Percentiles rank a stretch among this genome's conserved stretches.
These are phyloP conservation scores for Dothideomycetes sp. DNA, from an alignment of 2,329 filamentous ascomycete species.

Conservation along the genomic window DNA sequence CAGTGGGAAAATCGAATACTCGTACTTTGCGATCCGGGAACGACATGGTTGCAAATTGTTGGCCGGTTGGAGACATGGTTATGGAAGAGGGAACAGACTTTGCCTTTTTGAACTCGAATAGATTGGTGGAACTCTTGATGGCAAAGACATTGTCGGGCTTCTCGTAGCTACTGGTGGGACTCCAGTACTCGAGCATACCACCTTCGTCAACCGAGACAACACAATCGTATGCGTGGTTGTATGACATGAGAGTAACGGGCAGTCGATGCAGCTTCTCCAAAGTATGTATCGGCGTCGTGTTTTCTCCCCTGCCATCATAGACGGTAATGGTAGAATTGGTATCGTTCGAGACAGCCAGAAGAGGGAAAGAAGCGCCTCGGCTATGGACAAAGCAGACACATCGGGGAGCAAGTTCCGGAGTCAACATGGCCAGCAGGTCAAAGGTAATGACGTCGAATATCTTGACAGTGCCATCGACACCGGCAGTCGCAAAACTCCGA, in stretches of 20 bases:
- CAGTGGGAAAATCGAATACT: slow-evolving; percentile 84
- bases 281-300: slow-evolving; percentile 63
- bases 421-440: slow-evolving; percentile 74
- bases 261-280: slow-evolving; percentile 72
- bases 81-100: slow-evolving; percentile 77
- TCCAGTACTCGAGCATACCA: slow-evolving; percentile 97
- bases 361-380: slow-evolving; percentile 75
- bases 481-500: slow-evolving; percentile 84
- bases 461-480: slow-evolving; percentile 68
- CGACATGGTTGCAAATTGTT: slow-evolving; percentile 80
- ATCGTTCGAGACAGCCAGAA: slow-evolving; percentile 75
- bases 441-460: slow-evolving; percentile 58
- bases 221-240: slow-evolving; percentile 82
- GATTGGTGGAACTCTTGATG: slow-evolving; percentile 84
- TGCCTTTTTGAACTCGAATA: slow-evolving; percentile 94
- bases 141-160: slow-evolving; percentile 88
- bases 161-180: slow-evolving; percentile 68
- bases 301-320: slow-evolving; percentile 84
- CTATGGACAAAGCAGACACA: slow-evolving; percentile 88
- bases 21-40: slow-evolving; percentile 89
- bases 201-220: slow-evolving; percentile 80
- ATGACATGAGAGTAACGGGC: slow-evolving; percentile 75
- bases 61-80: slow-evolving; percentile 75
- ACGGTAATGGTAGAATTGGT: slow-evolving; percentile 64
- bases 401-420: slow-evolving; percentile 64